These are phyloP conservation scores for Starmerella floris DNA, from an alignment of 805 yeast genomes.

Conservation along the genomic window DNA sequence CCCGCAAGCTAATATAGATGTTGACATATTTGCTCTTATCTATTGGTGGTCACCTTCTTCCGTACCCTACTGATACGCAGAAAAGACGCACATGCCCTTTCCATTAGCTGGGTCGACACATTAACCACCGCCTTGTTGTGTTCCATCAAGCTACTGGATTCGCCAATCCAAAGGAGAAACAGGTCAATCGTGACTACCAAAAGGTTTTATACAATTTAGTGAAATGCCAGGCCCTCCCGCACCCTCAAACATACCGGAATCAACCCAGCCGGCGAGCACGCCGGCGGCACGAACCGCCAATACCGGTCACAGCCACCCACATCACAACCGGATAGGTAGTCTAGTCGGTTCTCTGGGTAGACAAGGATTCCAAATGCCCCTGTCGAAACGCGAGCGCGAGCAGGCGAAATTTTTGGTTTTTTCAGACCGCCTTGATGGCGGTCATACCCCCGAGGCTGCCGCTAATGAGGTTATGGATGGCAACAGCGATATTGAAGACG, in stretches of 20 bases:
- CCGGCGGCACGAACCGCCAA: not conserved
- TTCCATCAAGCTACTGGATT: too few species aligned
- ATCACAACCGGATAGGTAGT: slow-evolving; percentile 11
- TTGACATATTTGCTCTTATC: too few species aligned
- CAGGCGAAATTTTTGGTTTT: slow-evolving; percentile 11
- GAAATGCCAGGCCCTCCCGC: not conserved
- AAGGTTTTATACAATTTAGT: too few species aligned
- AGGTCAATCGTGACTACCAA: too few species aligned
- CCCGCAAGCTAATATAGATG: too few species aligned
- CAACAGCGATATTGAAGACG: slow-evolving; percentile 16
- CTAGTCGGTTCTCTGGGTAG: slow-evolving; percentile 19
- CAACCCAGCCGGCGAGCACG: not conserved
- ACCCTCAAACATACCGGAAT: not conserved
- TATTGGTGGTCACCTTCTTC: too few species aligned
- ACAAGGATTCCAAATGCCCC: slow-evolving; percentile 15
- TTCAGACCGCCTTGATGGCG: slow-evolving; percentile 12
- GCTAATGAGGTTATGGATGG: not conserved
- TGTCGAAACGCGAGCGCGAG: slow-evolving; percentile 8
- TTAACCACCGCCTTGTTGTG: too few species aligned
- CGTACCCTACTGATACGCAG: too few species aligned
- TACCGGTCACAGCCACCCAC: not conserved
- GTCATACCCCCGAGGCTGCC: not conserved
- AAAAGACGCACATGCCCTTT: too few species aligned
- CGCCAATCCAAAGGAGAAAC: too few species aligned
- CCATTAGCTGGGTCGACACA: too few species aligned